Conservation (phyloP, 2,329 filamentous ascomycete species). For the Fusarium coicis region DNA sequence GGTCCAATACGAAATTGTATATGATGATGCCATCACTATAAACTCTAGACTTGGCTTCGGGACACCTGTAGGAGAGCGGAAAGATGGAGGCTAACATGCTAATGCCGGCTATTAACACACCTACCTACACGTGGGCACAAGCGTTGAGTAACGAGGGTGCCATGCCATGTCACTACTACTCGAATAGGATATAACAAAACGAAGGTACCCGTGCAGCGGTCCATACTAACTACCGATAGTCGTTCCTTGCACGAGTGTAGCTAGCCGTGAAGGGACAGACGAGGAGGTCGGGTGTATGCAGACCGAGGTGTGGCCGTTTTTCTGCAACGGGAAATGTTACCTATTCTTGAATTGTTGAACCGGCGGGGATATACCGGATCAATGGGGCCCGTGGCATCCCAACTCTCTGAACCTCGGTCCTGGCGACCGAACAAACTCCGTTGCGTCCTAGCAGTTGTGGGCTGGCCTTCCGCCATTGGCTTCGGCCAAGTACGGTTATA, state of each 20-base stretch:
- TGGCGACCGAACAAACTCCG: constrained; percentile 25
- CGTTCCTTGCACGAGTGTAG: background rate
- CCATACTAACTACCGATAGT: background rate
- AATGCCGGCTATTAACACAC: constrained; percentile 38
- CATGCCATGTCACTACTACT: constrained; percentile 5
- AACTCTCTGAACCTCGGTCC: constrained; percentile 40
- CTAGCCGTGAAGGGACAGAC: background rate
- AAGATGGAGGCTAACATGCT: constrained; percentile 34
- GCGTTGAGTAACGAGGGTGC: background rate
- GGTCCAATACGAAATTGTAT: background rate
- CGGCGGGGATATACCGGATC: constrained; percentile 37
- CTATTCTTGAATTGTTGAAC: background rate
- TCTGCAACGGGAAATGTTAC: background rate
- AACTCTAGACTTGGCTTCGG: constrained; percentile 18
- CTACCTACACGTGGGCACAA: constrained; percentile 5
- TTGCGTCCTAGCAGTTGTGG: background rate
- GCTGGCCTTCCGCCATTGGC: background rate
- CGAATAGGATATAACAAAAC: constrained; percentile 4
- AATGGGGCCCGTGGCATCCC: constrained; percentile 37
- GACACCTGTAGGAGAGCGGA: constrained; percentile 18
- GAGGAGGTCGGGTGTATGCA: background rate
- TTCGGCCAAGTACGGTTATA: constrained; percentile 15
- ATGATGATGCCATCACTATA: background rate
- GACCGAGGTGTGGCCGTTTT: constrained; percentile 15
- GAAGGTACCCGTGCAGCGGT: background rate